These are phyloP conservation scores for Tricholoma sp. DNA, from an alignment of 768 basidiomycete species.

Conservation along the genomic window DNA sequence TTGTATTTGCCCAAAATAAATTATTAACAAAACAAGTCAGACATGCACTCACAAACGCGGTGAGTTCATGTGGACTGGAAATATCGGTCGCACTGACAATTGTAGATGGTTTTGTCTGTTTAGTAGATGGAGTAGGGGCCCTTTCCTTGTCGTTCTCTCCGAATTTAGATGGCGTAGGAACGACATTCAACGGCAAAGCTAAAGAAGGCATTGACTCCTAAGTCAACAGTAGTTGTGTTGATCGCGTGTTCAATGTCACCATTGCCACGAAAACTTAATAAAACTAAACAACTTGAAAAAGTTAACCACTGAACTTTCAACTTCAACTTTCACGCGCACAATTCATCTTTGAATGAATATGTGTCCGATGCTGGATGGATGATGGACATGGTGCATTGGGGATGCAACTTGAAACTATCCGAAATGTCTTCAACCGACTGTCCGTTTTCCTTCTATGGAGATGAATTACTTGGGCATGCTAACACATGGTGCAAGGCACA, in stretches of 20 bases:
- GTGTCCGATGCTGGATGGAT: no score
- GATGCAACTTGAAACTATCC: no score
- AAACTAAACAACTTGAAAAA: background rate
- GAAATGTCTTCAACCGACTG: no score
- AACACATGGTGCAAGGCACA: no score
- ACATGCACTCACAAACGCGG: conserved; percentile 72
- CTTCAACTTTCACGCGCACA: no score
- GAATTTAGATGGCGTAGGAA: conserved; percentile 50
- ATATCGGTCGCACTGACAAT: conserved; percentile 58
- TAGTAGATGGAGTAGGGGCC: conserved; percentile 44
- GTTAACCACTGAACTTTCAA: no score
- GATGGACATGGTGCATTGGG: no score
- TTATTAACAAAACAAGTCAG: background rate
- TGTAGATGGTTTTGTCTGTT: conserved; percentile 38
- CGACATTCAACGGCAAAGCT: conserved; percentile 63
- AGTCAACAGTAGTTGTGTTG: no score
- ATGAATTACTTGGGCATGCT: no score
- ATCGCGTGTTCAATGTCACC: no score
- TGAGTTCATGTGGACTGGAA: conserved; percentile 90
- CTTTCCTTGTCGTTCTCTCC: conserved; percentile 41
- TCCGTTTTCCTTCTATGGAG: no score
- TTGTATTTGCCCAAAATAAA: background rate
- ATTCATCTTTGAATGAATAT: no score
- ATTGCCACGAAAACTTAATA: background rate
- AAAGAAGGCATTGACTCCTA: conserved; percentile 41